Evolutionary conservation across 208 protist species (phyloP), one percentile per base, ranked within the genome.

Genomic region (Trypanosoma scelopori): DNA sequence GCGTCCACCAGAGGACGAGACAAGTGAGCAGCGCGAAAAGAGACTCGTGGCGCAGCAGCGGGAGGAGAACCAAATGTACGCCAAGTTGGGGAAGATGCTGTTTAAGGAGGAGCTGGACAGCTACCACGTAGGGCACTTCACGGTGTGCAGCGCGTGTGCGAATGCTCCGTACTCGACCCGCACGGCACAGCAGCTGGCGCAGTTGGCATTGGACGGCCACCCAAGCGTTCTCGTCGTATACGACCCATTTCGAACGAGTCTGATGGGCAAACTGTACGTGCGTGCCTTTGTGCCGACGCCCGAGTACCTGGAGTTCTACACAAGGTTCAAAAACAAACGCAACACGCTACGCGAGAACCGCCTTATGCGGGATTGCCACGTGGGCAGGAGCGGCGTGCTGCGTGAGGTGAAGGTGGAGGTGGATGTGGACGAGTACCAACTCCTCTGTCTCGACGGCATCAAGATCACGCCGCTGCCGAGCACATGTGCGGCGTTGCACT

Each of bases 181-280:
- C 41, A 78, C 56, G 23, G 65, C 86, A 55, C 41, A 59, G 18
- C 76, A 83, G 51, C 50, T 89, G 32, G 74, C 72, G 50, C 65
- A 89, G 22, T 66, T 87, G 53, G 61, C 79, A 56, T 49, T 62
- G 18, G 59, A 76, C 16, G 73, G 74, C 55, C 59, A 79, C 53
- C 78, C 85, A 32, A 73, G 72, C n/a, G 73, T 92, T 43, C 64
- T 92, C n/a, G 45, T 92, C 23, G 74, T 65, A 32, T 92, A 87
- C 73, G 85, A 92, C 51, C 82, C 82, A 5, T 81, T 87, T 64
- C 80, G 82, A 55, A 89, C 85, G 20, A 64, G 66, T 51, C 52
- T 84, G 46, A 77, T 89, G 53, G 85, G 85, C 13, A 69, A 74
- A 27, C 70, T 81, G 48, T 79, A 80, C 69, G 67, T 92, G 30